Percentiles rank a stretch among this genome's conserved stretches.
phyloP scores from a whole-genome alignment of 257 asterid species.

The Solanum clarkiae region DNA sequence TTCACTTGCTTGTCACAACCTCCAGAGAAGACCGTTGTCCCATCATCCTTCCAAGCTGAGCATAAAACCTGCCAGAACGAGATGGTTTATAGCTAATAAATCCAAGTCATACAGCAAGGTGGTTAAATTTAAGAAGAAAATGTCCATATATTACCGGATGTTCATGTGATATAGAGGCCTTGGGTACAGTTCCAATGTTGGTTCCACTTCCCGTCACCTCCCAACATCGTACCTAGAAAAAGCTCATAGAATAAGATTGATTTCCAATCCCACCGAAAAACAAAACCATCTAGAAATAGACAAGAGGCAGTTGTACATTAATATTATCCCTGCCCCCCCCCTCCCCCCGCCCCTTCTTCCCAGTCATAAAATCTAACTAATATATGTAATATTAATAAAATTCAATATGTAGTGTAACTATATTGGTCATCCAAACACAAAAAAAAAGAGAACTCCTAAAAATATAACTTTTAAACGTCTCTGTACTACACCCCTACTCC shows the following conservation, averaged over 20 bases:
- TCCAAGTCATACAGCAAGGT: not conserved
- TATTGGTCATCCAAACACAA: too few relatives aligned
- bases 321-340: too few relatives aligned
- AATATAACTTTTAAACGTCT: not conserved
- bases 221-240: constrained; percentile 86
- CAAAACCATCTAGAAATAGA: not conserved
- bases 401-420: not conserved
- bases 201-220: constrained; percentile 60
- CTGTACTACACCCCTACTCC: not conserved
- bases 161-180: constrained; percentile 74
- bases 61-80: constrained; percentile 62
- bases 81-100: not conserved
- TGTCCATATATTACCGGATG: constrained; percentile 50
- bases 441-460: not conserved
- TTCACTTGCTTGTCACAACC: constrained; percentile 97
- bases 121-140: not conserved
- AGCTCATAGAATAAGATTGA: not conserved
- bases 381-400: not conserved
- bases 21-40: constrained; percentile 86
- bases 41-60: constrained; percentile 95
- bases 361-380: not conserved
- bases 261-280: not conserved
- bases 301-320: not conserved
- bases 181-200: constrained; percentile 49
- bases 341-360: not conserved